Conservation (phyloP, 768 basidiomycete species). For the Phanerochaete sordida region DNA sequence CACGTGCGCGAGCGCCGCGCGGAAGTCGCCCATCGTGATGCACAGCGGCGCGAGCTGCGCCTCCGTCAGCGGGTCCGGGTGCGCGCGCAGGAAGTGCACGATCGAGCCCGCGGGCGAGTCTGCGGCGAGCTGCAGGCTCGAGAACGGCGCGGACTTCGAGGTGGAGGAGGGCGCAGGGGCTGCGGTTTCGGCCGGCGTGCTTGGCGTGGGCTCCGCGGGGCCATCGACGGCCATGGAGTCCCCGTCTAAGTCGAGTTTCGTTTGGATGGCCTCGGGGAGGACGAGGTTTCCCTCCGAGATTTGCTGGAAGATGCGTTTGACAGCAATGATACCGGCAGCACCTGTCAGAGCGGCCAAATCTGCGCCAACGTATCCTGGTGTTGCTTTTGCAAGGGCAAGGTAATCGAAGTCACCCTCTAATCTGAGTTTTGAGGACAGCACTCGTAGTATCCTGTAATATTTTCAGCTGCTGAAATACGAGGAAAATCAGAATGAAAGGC, state of each 20-base stretch:
- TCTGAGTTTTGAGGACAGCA: slow-evolving; percentile 79
- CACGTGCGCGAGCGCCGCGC: slow-evolving; percentile 75
- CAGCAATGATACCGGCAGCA: slow-evolving; percentile 93
- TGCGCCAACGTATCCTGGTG: slow-evolving; percentile 96
- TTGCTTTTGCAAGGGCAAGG: slow-evolving; percentile 79
- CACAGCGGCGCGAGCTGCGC: slow-evolving; percentile 77
- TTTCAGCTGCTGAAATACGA: too few relatives aligned
- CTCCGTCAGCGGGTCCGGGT: slow-evolving; percentile 76
- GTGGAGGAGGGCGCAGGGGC: slow-evolving; percentile 14
- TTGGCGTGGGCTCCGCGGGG: neutral
- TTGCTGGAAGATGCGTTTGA: slow-evolving; percentile 88
- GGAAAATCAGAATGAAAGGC: slow-evolving; percentile 22
- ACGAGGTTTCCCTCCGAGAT: slow-evolving; percentile 58
- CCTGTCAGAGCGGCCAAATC: slow-evolving; percentile 88
- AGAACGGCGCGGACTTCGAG: slow-evolving; percentile 30
- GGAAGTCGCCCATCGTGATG: slow-evolving; percentile 81
- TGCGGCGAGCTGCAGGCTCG: slow-evolving; percentile 34
- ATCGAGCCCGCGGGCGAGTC: slow-evolving; percentile 59
- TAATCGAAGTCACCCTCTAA: slow-evolving; percentile 90
- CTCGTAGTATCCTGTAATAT: slow-evolving; percentile 71
- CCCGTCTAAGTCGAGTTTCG: slow-evolving; percentile 10
- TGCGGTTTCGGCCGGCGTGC: neutral
- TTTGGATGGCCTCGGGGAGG: slow-evolving; percentile 41
- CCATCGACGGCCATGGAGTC: slow-evolving; percentile 39
- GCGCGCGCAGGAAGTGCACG: slow-evolving; percentile 83